phyloP scores from a whole-genome alignment of 1,284 basidiomycete species.

The Termitomyces sp. region DNA sequence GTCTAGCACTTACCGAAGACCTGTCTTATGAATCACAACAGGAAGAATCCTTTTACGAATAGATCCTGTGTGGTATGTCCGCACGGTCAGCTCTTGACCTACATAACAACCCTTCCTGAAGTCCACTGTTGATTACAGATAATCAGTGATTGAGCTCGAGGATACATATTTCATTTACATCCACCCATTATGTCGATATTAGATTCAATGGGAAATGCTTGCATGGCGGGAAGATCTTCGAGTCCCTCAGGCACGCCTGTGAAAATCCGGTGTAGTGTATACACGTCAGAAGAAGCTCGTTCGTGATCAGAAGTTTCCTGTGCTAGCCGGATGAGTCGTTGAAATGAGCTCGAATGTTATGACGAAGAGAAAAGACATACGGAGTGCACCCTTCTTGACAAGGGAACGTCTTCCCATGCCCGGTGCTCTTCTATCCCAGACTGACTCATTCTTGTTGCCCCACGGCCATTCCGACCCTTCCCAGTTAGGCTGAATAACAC shows the following conservation, averaged over 20 bases:
- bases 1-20: conserved; percentile 21
- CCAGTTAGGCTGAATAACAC: conserved; percentile 69
- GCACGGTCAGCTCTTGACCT: conserved; percentile 95
- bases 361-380: conserved; percentile 43
- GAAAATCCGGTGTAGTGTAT: conserved; percentile 75
- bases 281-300: conserved; percentile 47
- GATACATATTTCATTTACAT: conserved; percentile 43
- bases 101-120: conserved; percentile 98
- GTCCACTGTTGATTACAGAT: conserved; percentile 60
- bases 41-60: conserved; percentile 91
- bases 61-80: conserved; percentile 93
- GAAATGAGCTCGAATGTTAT: background rate
- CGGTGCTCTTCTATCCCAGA: conserved; percentile 70
- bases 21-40: conserved; percentile 45
- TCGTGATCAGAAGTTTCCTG: conserved; percentile 52
- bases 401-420: conserved; percentile 76
- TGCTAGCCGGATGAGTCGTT: conserved; percentile 34
- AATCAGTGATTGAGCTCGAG: conserved; percentile 5
- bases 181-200: conserved; percentile 93
- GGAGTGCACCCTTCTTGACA: conserved; percentile 61
- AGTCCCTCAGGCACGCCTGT: conserved; percentile 88
- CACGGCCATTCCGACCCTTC: conserved; percentile 50
- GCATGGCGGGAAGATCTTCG: conserved; percentile 70
- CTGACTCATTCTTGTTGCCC: conserved; percentile 44
- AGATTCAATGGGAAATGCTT: conserved; percentile 89